A percentile compares a stretch with the other conserved stretches of the same genome.
phyloP scores from a whole-genome alignment of 495 filamentous ascomycete species.

The Clavariopsis aquatica region DNA sequence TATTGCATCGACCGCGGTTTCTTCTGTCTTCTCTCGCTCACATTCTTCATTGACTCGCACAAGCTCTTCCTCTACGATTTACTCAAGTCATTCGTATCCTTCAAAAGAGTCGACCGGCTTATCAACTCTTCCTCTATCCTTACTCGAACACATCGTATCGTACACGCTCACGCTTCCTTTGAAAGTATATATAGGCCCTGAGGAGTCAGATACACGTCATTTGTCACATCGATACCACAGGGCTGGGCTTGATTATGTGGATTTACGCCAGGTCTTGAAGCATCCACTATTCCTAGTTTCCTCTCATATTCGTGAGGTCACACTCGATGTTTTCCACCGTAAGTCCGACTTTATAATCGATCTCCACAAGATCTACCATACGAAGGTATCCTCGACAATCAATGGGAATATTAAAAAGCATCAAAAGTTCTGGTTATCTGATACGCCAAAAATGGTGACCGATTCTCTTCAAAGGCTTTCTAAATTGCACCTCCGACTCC shows the following conservation, averaged over 20 bases:
- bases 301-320: constrained; percentile 9
- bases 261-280: constrained; percentile 16
- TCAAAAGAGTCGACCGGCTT: neutral
- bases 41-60: neutral
- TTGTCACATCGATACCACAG: constrained; percentile 21
- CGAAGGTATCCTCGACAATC: constrained; percentile 18
- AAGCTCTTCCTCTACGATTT: neutral
- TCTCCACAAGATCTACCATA: constrained; percentile 27
- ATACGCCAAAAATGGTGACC: constrained; percentile 19
- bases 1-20: constrained; percentile 6
- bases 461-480: constrained; percentile 25
- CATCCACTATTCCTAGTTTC: constrained; percentile 29
- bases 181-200: constrained; percentile 18
- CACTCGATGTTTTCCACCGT: constrained; percentile 20
- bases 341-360: constrained; percentile 29
- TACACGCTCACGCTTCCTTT: constrained; percentile 19
- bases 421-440: constrained; percentile 26
- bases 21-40: constrained; percentile 13
- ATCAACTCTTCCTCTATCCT: constrained; percentile 6
- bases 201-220: constrained; percentile 4
- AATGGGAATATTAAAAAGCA: constrained; percentile 22
- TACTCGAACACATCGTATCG: constrained; percentile 28
- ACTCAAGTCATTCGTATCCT: neutral
- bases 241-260: constrained; percentile 21
- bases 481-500: constrained; percentile 26